Evolutionary conservation across 1,139 yeast genomes (phyloP).

Genomic region (Arxiozyma slooffiae): DNA sequence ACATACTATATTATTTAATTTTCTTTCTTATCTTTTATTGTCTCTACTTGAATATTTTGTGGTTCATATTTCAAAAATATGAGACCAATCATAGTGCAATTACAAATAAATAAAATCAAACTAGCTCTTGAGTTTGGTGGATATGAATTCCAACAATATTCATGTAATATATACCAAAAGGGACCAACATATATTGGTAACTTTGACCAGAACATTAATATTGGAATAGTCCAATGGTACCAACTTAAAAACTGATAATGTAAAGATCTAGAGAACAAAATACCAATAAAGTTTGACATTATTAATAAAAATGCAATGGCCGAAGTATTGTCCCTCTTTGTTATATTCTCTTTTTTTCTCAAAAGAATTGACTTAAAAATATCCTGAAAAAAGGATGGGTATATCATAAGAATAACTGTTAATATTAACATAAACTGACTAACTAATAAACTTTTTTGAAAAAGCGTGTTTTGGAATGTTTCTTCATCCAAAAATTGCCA

Average conservation of each 20-base stretch:
- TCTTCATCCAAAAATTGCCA: constrained; percentile 71
- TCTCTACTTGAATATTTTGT: constrained; percentile 3
- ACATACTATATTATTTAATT: no score
- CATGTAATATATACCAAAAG: constrained; percentile 38
- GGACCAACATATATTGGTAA: constrained; percentile 32
- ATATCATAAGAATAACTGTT: constrained; percentile 37
- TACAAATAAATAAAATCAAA: constrained; percentile 14
- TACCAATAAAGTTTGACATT: constrained; percentile 63
- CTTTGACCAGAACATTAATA: constrained; percentile 40
- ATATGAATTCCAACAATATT: constrained; percentile 60
- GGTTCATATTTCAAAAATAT: background rate
- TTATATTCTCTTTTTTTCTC: constrained; percentile 4
- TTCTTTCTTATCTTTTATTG: background rate
- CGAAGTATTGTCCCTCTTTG: background rate
- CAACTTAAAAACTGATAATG: constrained; percentile 90
- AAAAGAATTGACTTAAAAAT: constrained; percentile 12
- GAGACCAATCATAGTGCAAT: constrained; percentile 13
- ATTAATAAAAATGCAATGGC: constrained; percentile 44
- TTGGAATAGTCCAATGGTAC: constrained; percentile 83
- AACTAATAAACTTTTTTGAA: constrained; percentile 45
- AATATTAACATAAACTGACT: constrained; percentile 41
- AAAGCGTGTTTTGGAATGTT: constrained; percentile 43
- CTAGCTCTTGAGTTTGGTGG: constrained; percentile 42
- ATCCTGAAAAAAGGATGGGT: constrained; percentile 26
- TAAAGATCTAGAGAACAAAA: constrained; percentile 68